Conservation (phyloP, 1,284 basidiomycete species). For the Phlebopus sp. region DNA sequence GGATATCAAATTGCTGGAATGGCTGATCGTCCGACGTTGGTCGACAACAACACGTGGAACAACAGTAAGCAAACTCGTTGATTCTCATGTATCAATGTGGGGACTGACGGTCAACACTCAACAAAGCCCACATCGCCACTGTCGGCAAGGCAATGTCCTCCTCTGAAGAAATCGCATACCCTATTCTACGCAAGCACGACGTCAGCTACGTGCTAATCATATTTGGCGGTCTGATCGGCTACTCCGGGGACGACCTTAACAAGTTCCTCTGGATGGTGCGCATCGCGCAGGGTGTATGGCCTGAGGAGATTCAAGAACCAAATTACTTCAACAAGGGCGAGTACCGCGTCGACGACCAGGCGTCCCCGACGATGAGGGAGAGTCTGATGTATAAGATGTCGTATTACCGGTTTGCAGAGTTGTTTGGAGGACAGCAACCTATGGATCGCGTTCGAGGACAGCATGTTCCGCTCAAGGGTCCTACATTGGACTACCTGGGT, state of each 20-base stretch:
- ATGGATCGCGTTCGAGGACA: constrained; percentile 85
- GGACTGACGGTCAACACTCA: constrained; percentile 12
- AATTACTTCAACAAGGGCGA: constrained; percentile 96
- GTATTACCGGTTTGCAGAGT: constrained; percentile 89
- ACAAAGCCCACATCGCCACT: constrained; percentile 86
- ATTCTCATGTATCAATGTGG: not conserved
- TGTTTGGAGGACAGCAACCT: constrained; percentile 76
- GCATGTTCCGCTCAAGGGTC: constrained; percentile 70
- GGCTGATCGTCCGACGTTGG: constrained; percentile 95
- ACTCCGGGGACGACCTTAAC: constrained; percentile 99
- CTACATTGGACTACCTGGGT: constrained; percentile 86
- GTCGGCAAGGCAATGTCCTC: constrained; percentile 98
- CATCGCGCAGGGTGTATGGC: constrained; percentile 98
- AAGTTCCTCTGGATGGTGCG: constrained; percentile 99
- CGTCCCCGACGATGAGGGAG: constrained; percentile 90
- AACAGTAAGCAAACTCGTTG: constrained; percentile 69
- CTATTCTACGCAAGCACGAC: constrained; percentile 95
- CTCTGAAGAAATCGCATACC: constrained; percentile 92
- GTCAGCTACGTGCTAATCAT: constrained; percentile 98
- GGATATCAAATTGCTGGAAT: constrained; percentile 99
- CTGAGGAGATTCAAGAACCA: constrained; percentile 93
- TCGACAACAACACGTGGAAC: constrained; percentile 99
- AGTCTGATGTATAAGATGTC: constrained; percentile 99
- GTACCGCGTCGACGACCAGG: constrained; percentile 89
- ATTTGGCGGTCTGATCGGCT: constrained; percentile 95